phyloP scores from a whole-genome alignment of 177 flowering plant genomes.

The Vitis hybrid region DNA sequence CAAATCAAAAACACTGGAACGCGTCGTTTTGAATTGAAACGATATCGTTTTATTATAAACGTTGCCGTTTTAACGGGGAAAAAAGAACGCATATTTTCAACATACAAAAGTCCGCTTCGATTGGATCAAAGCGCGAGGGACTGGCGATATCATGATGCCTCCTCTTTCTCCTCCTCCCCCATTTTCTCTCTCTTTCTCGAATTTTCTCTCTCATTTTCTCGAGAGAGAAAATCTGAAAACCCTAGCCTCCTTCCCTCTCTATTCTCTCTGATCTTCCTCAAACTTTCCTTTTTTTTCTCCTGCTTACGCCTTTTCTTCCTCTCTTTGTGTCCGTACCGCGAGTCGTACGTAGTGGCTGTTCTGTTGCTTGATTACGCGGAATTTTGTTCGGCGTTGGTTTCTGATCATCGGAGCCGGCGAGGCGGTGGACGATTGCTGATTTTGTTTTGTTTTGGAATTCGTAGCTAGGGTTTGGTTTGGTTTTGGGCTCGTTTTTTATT shows the following conservation, averaged over 20 bases:
- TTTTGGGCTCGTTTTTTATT: not conserved
- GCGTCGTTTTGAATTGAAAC: too few species aligned
- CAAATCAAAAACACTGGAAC: too few species aligned
- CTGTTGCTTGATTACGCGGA: too few species aligned
- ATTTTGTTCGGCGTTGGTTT: too few species aligned
- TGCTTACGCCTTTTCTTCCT: constrained; percentile 1
- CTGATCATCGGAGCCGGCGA: not conserved
- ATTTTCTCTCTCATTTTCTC: constrained; percentile 5
- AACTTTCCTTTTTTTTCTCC: not conserved
- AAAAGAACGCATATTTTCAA: too few species aligned
- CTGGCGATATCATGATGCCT: constrained; percentile 14
- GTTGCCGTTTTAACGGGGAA: too few species aligned
- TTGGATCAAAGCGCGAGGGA: constrained; percentile 21
- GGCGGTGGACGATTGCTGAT: not conserved
- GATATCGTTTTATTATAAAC: too few species aligned
- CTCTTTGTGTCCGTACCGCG: not conserved
- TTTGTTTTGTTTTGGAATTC: not conserved
- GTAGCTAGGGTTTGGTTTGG: not conserved
- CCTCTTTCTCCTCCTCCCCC: not conserved
- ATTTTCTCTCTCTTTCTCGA: constrained; percentile 2
- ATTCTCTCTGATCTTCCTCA: not conserved
- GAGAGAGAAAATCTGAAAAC: constrained; percentile 7
- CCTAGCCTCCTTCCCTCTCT: not conserved
- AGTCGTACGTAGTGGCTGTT: too few species aligned
- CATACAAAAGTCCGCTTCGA: constrained; percentile 11